A percentile compares a stretch with the other conserved stretches of the same genome.
These are phyloP conservation scores for Bolboschoenoplectus hybrid DNA, from an alignment of 202 grass and related monocot genomes.

Conservation along the genomic window DNA sequence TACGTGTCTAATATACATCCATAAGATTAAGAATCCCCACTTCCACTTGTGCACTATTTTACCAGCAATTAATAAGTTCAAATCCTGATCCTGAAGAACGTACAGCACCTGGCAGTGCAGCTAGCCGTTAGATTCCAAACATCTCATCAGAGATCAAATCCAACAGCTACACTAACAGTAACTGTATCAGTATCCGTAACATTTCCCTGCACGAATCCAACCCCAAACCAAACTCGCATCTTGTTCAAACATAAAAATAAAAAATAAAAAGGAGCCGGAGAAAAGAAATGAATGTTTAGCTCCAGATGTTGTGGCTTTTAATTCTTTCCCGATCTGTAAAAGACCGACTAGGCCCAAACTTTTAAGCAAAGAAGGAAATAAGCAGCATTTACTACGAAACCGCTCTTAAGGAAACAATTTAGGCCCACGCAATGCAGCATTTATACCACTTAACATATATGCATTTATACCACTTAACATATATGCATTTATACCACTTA, in stretches of 20 bases:
- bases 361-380: conserved; percentile 17
- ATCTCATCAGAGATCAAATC: background rate
- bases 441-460: background rate
- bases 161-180: background rate
- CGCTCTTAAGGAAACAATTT: conserved; percentile 17
- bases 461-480: background rate
- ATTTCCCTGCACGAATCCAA: too few relatives aligned
- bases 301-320: conserved; percentile 9
- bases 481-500: background rate
- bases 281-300: background rate
- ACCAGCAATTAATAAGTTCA: too few relatives aligned
- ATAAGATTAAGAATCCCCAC: background rate
- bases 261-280: too few relatives aligned
- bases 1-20: background rate
- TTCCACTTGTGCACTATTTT: too few relatives aligned
- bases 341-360: conserved; percentile 20
- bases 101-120: background rate
- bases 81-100: background rate
- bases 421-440: background rate
- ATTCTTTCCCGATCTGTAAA: conserved; percentile 19
- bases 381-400: conserved; percentile 24
- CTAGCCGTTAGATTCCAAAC: background rate
- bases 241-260: background rate
- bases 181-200: too few relatives aligned
- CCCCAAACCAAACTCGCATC: background rate